Conservation (phyloP, 2,329 filamentous ascomycete species). For the Calonectria naviculata region DNA sequence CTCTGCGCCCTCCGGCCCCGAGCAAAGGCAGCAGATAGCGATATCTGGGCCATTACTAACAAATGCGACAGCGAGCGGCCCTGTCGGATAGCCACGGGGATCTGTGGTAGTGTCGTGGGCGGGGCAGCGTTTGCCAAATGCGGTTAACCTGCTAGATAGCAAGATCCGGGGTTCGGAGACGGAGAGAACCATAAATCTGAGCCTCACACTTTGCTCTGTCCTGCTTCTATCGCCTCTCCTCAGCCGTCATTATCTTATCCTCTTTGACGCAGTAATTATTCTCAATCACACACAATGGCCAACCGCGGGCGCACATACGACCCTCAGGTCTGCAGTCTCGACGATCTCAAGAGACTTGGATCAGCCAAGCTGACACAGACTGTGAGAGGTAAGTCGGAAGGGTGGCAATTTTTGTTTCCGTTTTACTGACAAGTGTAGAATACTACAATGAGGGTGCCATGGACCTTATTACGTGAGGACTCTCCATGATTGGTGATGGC, state of each 20-base stretch:
- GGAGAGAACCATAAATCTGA: conserved; percentile 18
- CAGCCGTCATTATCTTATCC: neutral
- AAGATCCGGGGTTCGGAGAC: conserved; percentile 14
- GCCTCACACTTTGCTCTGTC: neutral
- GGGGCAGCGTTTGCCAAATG: conserved; percentile 4
- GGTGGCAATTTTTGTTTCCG: neutral
- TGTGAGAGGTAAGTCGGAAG: neutral
- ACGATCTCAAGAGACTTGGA: conserved; percentile 23
- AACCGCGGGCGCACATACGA: conserved; percentile 25
- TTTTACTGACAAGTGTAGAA: neutral
- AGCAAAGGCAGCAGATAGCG: conserved; percentile 7
- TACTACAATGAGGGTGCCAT: conserved; percentile 21
- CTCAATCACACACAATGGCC: conserved; percentile 10
- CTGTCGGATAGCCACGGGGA: conserved; percentile 11
- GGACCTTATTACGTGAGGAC: conserved; percentile 12
- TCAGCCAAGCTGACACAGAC: conserved; percentile 17
- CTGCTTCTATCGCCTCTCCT: neutral
- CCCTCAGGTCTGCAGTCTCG: conserved; percentile 18
- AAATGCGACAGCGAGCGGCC: neutral
- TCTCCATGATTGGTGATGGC: neutral
- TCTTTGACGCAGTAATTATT: neutral
- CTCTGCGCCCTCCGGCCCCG: neutral
- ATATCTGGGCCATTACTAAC: conserved; percentile 12
- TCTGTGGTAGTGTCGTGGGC: neutral
- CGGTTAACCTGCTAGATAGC: conserved; percentile 10